A percentile compares a stretch with the other conserved stretches of the same genome.
These are phyloP conservation scores for Cladophialophora yegresii DNA, from an alignment of 2,329 filamentous ascomycete species.

Conservation along the genomic window DNA sequence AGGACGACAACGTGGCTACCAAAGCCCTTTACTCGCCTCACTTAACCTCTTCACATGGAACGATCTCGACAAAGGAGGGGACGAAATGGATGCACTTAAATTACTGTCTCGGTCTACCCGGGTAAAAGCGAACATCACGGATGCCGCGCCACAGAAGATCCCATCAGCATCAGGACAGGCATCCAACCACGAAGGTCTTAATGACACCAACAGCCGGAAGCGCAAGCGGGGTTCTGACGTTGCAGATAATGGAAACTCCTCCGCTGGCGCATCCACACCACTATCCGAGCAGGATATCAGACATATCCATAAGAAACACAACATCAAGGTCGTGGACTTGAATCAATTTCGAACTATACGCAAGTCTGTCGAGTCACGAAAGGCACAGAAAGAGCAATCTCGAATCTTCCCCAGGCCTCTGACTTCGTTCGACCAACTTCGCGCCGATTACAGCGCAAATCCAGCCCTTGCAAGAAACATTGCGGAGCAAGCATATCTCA, in stretches of 20 bases:
- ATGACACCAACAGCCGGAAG: slow-evolving; percentile 43
- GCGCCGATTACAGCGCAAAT: slow-evolving; percentile 71
- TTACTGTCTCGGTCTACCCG: slow-evolving; percentile 50
- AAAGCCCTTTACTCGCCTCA: not conserved
- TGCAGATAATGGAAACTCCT: slow-evolving; percentile 30
- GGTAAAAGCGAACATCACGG: slow-evolving; percentile 41
- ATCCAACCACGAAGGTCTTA: slow-evolving; percentile 44
- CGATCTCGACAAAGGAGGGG: not conserved
- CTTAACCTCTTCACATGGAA: not conserved
- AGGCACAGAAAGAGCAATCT: slow-evolving; percentile 53
- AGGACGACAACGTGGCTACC: not conserved
- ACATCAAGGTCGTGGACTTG: slow-evolving; percentile 81
- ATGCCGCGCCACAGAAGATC: slow-evolving; percentile 39
- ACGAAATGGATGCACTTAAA: slow-evolving; percentile 50
- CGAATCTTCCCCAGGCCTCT: slow-evolving; percentile 78
- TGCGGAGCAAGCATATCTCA: slow-evolving; percentile 75
- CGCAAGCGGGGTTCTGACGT: slow-evolving; percentile 38
- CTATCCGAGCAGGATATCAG: slow-evolving; percentile 60
- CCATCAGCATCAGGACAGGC: slow-evolving; percentile 46
- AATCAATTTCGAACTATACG: slow-evolving; percentile 44
- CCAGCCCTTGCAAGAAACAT: slow-evolving; percentile 75
- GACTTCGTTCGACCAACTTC: slow-evolving; percentile 72
- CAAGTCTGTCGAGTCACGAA: slow-evolving; percentile 42
- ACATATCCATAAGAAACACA: slow-evolving; percentile 73
- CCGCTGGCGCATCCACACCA: not conserved